Evolutionary conservation across 2,329 filamentous ascomycete genomes (phyloP).

Genomic region (Trichophyton benhamiae): DNA sequence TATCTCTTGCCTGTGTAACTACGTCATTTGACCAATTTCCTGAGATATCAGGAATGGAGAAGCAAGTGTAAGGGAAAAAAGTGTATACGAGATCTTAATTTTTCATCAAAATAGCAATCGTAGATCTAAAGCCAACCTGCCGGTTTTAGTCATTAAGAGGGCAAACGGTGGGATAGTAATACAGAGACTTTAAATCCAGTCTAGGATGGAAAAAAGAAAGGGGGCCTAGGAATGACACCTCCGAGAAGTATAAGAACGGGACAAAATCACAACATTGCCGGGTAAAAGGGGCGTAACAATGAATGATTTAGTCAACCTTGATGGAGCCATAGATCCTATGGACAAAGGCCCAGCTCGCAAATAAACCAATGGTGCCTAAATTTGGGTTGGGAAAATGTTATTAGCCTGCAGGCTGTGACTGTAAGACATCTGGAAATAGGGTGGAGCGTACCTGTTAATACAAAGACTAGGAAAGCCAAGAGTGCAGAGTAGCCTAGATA

Average conservation of each 20-base stretch:
- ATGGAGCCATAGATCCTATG: slow-evolving; percentile 93
- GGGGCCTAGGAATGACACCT: not conserved
- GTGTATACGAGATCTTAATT: not conserved
- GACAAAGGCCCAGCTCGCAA: slow-evolving; percentile 88
- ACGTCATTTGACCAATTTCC: not conserved
- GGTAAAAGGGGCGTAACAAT: not conserved
- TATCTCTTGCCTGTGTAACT: not conserved
- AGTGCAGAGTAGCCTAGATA: slow-evolving; percentile 88
- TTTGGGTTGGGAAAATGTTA: slow-evolving; percentile 6
- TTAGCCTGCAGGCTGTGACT: slow-evolving; percentile 4
- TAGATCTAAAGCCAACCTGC: not conserved
- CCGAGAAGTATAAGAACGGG: not conserved
- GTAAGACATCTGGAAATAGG: slow-evolving; percentile 5
- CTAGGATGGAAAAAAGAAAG: not conserved
- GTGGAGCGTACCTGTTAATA: slow-evolving; percentile 67
- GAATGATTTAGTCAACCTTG: slow-evolving; percentile 77
- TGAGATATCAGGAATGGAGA: not conserved
- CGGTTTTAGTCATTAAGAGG: not conserved
- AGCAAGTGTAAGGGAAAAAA: not conserved
- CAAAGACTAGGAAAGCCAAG: slow-evolving; percentile 82
- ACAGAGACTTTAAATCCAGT: not conserved
- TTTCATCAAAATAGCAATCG: not conserved
- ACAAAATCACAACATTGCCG: not conserved
- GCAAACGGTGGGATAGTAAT: not conserved
- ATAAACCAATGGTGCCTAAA: slow-evolving; percentile 84